A percentile compares a stretch with the other conserved stretches of the same genome.
These are phyloP conservation scores for Saccharata proteae DNA, from an alignment of 2,329 filamentous ascomycete species.

Conservation along the genomic window DNA sequence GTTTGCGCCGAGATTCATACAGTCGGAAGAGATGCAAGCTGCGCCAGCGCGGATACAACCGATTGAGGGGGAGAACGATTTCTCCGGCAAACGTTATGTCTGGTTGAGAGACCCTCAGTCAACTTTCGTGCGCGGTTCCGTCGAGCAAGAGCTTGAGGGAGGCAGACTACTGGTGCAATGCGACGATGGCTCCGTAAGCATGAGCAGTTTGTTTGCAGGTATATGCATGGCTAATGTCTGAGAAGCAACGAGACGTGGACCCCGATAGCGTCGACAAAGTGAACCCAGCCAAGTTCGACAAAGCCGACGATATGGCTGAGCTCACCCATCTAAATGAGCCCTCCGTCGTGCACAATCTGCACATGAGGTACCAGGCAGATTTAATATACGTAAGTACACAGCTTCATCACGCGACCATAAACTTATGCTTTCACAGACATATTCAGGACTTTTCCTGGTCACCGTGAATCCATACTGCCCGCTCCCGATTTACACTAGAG, in stretches of 20 bases:
- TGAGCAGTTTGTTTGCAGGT: too few relatives aligned
- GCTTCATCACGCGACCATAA: neutral
- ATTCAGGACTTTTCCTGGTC: constrained; percentile 92
- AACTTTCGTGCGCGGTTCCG: constrained; percentile 86
- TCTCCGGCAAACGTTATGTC: constrained; percentile 95
- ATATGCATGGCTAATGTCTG: neutral
- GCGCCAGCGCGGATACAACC: constrained; percentile 47
- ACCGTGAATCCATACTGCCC: constrained; percentile 95
- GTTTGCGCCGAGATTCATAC: constrained; percentile 94
- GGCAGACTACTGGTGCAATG: constrained; percentile 74
- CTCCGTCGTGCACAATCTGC: constrained; percentile 92
- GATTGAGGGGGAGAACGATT: constrained; percentile 96
- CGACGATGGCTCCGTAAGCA: constrained; percentile 74
- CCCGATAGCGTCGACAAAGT: constrained; percentile 91
- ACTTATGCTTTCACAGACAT: constrained; percentile 61
- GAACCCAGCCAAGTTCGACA: constrained; percentile 98
- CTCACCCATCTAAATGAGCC: constrained; percentile 95
- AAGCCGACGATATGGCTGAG: constrained; percentile 98
- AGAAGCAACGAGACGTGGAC: constrained; percentile 73
- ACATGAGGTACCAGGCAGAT: constrained; percentile 89
- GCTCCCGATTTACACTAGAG: constrained; percentile 87
- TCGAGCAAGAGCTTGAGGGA: constrained; percentile 65
- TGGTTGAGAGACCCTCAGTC: constrained; percentile 82
- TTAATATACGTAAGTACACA: constrained; percentile 59
- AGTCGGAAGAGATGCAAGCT: constrained; percentile 62